Conservation (phyloP, 805 yeast genomes). For the Saccharomycopsis amapae region DNA sequence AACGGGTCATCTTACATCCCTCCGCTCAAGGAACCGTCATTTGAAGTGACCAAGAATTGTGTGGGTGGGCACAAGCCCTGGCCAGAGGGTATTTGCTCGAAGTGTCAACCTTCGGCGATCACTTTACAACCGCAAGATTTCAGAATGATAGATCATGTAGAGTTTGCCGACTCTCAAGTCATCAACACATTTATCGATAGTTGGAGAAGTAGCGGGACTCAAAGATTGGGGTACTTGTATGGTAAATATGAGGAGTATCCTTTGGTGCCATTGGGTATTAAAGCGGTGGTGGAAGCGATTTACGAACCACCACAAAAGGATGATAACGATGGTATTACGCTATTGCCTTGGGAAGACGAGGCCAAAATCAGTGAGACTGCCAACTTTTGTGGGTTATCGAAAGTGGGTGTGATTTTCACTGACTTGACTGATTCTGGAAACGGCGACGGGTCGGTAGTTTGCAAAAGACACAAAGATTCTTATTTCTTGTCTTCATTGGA, state of each 20-base stretch:
- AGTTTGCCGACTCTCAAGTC: constrained; percentile 66
- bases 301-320: constrained; percentile 89
- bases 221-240: constrained; percentile 77
- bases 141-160: constrained; percentile 97
- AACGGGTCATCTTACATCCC: constrained; percentile 63
- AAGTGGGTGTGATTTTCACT: constrained; percentile 82
- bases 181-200: constrained; percentile 80
- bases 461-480: constrained; percentile 88
- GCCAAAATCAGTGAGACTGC: constrained; percentile 48
- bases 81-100: constrained; percentile 92
- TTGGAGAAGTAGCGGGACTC: constrained; percentile 87
- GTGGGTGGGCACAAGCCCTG: constrained; percentile 83
- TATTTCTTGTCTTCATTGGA: constrained; percentile 88
- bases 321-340: constrained; percentile 76
- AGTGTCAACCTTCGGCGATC: constrained; percentile 94
- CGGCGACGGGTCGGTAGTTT: constrained; percentile 82
- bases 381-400: constrained; percentile 48
- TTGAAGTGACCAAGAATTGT: constrained; percentile 53
- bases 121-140: constrained; percentile 84
- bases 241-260: constrained; percentile 77
- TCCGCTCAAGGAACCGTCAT: constrained; percentile 70
- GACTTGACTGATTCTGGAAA: constrained; percentile 84
- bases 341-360: constrained; percentile 49
- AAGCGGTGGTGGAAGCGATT: constrained; percentile 89
- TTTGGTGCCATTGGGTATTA: constrained; percentile 84